These are phyloP conservation scores for Rhodotorula sp. DNA, from an alignment of 1,284 basidiomycete genomes.

Conservation along the genomic window DNA sequence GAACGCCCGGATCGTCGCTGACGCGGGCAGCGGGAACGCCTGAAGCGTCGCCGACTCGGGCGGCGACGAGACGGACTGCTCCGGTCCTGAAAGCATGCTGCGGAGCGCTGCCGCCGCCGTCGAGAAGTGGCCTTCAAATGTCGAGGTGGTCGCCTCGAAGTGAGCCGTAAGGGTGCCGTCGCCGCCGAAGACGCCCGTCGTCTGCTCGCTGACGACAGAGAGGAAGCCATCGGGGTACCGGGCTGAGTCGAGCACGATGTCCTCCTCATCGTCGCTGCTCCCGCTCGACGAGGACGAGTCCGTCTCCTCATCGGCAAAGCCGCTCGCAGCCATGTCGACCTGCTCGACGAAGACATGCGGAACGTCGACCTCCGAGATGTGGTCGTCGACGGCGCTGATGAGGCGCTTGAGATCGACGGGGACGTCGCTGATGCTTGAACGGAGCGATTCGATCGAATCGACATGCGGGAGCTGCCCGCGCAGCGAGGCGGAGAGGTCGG, in stretches of 20 bases:
- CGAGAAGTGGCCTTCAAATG: conserved; percentile 33
- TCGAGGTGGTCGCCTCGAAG: conserved; percentile 15
- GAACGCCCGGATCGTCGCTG: neutral
- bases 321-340: neutral
- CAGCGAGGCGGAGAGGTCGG: conserved; percentile 13
- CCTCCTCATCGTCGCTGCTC: conserved; percentile 5
- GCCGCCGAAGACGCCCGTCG: conserved; percentile 1
- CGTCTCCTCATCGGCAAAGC: conserved; percentile 20
- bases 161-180: conserved; percentile 5
- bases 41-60: conserved; percentile 12
- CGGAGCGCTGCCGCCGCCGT: conserved; percentile 24
- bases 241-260: neutral
- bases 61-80: neutral
- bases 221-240: neutral
- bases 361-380: conserved; percentile 37
- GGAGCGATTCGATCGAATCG: conserved; percentile 31
- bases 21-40: neutral
- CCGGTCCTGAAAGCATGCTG: conserved; percentile 10
- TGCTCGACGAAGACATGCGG: conserved; percentile 7
- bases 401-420: conserved; percentile 30
- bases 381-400: conserved; percentile 31
- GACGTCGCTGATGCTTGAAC: conserved; percentile 33
- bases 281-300: neutral
- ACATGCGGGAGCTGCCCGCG: conserved; percentile 7
- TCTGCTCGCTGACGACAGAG: neutral